Percentiles rank a stretch among this genome's conserved stretches.
Conservation (phyloP, 306 rosid species). For the Sechiopsis laciniata region DNA sequence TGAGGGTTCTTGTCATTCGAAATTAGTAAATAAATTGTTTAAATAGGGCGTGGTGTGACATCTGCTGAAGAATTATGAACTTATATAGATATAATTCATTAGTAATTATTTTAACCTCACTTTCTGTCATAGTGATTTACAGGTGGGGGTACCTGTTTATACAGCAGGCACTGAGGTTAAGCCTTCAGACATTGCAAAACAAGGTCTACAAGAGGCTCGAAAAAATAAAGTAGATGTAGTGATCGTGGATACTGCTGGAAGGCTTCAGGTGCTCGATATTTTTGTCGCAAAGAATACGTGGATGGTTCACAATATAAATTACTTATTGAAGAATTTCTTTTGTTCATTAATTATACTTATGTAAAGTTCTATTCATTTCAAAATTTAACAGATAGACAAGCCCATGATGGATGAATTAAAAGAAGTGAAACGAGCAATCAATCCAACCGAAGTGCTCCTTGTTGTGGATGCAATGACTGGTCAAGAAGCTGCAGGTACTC, state of each 20-base stretch:
- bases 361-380: background rate
- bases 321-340: slow-evolving; percentile 18
- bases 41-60: background rate
- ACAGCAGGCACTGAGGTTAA: slow-evolving; percentile 82
- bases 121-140: slow-evolving; percentile 44
- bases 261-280: slow-evolving; percentile 74
- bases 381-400: slow-evolving; percentile 70
- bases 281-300: background rate
- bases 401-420: slow-evolving; percentile 93
- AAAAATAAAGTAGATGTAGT: slow-evolving; percentile 82
- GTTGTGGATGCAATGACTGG: slow-evolving; percentile 99
- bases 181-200: slow-evolving; percentile 79
- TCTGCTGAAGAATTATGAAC: background rate
- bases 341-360: slow-evolving; percentile 7
- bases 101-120: slow-evolving; percentile 22
- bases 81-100: background rate
- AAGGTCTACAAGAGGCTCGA: slow-evolving; percentile 92
- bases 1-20: background rate
- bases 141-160: slow-evolving; percentile 92
- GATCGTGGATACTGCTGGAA: slow-evolving; percentile 94
- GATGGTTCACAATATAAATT: background rate
- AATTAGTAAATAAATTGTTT: background rate
- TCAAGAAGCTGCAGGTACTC: slow-evolving; percentile 95
- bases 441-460: slow-evolving; percentile 86
- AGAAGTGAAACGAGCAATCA: slow-evolving; percentile 70